These are phyloP conservation scores for Nadsonia starkeyi-henricii DNA, from an alignment of 1,139 yeast species.

Conservation along the genomic window DNA sequence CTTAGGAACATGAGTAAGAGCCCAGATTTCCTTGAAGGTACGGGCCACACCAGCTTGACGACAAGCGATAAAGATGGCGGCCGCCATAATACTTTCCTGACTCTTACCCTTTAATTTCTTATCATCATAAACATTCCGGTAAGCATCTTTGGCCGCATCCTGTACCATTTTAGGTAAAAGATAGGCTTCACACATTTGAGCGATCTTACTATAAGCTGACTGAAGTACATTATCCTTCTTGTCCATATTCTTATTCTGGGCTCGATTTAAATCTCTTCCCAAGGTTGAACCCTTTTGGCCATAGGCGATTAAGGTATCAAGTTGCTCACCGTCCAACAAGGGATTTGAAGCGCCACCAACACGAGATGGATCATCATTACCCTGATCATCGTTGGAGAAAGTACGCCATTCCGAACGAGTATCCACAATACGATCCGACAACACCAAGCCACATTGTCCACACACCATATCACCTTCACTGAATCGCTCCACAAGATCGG, in stretches of 20 bases:
- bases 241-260: conserved; percentile 78
- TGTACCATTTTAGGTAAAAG: conserved; percentile 89
- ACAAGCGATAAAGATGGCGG: conserved; percentile 89
- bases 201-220: conserved; percentile 78
- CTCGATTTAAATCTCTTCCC: conserved; percentile 79
- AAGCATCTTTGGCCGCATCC: conserved; percentile 95
- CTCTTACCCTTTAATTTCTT: conserved; percentile 79
- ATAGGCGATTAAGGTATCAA: conserved; percentile 83
- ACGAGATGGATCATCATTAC: conserved; percentile 97
- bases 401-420: conserved; percentile 98
- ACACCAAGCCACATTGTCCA: conserved; percentile 88
- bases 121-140: conserved; percentile 82
- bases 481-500: conserved; percentile 86
- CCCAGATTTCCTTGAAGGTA: conserved; percentile 92
- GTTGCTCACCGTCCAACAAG: conserved; percentile 75
- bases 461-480: conserved; percentile 97
- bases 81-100: conserved; percentile 92
- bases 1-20: conserved; percentile 83
- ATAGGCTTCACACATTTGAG: conserved; percentile 95
- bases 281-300: conserved; percentile 51
- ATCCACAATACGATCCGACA: conserved; percentile 85
- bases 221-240: conserved; percentile 77
- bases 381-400: conserved; percentile 86
- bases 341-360: conserved; percentile 99
- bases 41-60: conserved; percentile 90